Evolutionary conservation across 495 filamentous ascomycete species (phyloP).

Genomic region (Hyaloscypha variabilis): DNA sequence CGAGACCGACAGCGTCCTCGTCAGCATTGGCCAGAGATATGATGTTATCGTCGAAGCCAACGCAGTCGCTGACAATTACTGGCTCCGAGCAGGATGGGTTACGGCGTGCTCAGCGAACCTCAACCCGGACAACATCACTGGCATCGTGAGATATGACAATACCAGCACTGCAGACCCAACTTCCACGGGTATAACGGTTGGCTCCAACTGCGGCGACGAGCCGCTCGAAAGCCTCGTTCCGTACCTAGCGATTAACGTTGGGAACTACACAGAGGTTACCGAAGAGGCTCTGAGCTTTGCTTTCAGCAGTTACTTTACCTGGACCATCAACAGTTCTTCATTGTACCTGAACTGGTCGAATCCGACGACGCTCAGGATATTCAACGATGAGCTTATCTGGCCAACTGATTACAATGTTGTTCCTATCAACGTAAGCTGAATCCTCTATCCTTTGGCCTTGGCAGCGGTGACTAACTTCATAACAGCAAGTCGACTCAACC

Average conservation of each 20-base stretch:
- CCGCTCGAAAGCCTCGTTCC: slow-evolving; percentile 36
- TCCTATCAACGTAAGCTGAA: slow-evolving; percentile 29
- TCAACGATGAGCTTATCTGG: slow-evolving; percentile 38
- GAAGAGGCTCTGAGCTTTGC: slow-evolving; percentile 27
- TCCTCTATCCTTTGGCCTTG: not conserved
- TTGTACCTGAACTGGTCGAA: slow-evolving; percentile 47
- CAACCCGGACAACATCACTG: slow-evolving; percentile 51
- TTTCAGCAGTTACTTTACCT: slow-evolving; percentile 34
- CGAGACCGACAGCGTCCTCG: slow-evolving; percentile 45
- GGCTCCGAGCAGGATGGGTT: slow-evolving; percentile 41
- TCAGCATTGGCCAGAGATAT: slow-evolving; percentile 72
- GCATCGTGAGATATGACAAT: slow-evolving; percentile 57
- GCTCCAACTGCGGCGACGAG: slow-evolving; percentile 36
- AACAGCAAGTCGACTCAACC: slow-evolving; percentile 7
- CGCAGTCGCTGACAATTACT: slow-evolving; percentile 56
- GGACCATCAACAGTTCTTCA: slow-evolving; percentile 44
- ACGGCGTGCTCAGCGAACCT: slow-evolving; percentile 47
- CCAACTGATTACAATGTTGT: slow-evolving; percentile 42
- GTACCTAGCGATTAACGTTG: slow-evolving; percentile 35
- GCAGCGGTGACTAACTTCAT: slow-evolving; percentile 41
- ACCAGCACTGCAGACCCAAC: slow-evolving; percentile 37
- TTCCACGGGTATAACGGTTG: slow-evolving; percentile 31
- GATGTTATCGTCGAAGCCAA: slow-evolving; percentile 69
- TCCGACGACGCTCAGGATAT: slow-evolving; percentile 42
- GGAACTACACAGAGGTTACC: slow-evolving; percentile 24